phyloP scores from a whole-genome alignment of 305 asterid species.

The Solanum hybrid region DNA sequence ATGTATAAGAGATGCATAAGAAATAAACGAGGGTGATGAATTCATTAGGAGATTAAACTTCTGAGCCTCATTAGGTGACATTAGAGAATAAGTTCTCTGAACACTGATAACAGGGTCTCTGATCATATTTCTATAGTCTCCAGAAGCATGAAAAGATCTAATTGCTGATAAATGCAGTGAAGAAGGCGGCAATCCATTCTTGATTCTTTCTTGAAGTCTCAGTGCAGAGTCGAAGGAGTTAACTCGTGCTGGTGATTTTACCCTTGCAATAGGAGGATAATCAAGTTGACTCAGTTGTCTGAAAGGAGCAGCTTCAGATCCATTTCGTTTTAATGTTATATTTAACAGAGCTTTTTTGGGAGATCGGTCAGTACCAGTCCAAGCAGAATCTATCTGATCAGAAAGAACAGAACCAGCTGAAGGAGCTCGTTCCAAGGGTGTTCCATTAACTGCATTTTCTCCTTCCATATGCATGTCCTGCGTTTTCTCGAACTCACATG shows the following conservation, averaged over 20 bases:
- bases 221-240: conserved; percentile 85
- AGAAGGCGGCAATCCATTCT: conserved; percentile 59
- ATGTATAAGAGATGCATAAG: conserved; percentile 48
- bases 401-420: conserved; percentile 75
- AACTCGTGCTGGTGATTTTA: conserved; percentile 52
- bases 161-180: conserved; percentile 40
- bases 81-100: conserved; percentile 49
- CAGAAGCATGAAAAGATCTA: conserved; percentile 83
- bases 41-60: conserved; percentile 29
- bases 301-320: conserved; percentile 21
- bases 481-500: conserved; percentile 10
- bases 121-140: conserved; percentile 70
- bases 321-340: conserved; percentile 14
- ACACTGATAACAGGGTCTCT: conserved; percentile 59
- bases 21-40: conserved; percentile 37
- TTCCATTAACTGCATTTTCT: conserved; percentile 10
- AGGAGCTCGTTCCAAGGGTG: conserved; percentile 43
- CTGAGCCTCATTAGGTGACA: conserved; percentile 40
- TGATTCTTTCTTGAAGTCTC: conserved; percentile 59
- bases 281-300: conserved; percentile 22
- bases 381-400: conserved; percentile 82
- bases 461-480: conserved; percentile 15
- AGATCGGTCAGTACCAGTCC: conserved; percentile 70
- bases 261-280: conserved; percentile 28
- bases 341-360: conserved; percentile 18